These are phyloP conservation scores for Geranium brycei DNA, from an alignment of 345 rosid species.

Conservation along the genomic window DNA sequence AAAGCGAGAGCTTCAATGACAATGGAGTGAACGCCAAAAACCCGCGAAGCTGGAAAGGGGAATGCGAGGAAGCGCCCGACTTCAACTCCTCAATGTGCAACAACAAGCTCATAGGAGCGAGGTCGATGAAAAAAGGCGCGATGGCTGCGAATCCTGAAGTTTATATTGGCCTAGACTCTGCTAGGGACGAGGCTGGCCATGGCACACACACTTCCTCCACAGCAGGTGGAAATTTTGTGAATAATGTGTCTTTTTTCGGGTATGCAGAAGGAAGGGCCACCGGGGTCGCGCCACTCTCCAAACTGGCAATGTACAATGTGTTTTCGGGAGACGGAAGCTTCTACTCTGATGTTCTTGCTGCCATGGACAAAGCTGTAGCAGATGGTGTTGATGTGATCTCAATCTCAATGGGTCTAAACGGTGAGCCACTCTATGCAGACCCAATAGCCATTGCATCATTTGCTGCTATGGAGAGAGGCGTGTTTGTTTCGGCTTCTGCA, in stretches of 20 bases:
- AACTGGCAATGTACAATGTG: constrained; percentile 27
- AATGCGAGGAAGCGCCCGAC: constrained; percentile 9
- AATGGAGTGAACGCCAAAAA: constrained; percentile 15
- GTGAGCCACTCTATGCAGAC: too few species aligned
- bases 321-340: constrained; percentile 15
- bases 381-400: constrained; percentile 38
- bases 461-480: too few species aligned
- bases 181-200: constrained; percentile 26
- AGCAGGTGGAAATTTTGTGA: constrained; percentile 31
- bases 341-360: constrained; percentile 38
- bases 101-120: constrained; percentile 34
- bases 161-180: constrained; percentile 14
- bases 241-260: constrained; percentile 31
- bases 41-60: constrained; percentile 34
- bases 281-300: constrained; percentile 33
- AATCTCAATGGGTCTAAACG: constrained; percentile 21
- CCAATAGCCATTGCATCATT: too few species aligned
- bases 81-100: constrained; percentile 29
- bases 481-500: constrained; percentile 2
- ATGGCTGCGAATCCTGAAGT: constrained; percentile 21
- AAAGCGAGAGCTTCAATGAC: constrained; percentile 33
- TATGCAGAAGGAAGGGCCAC: constrained; percentile 23
- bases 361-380: constrained; percentile 33
- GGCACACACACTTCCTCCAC: constrained; percentile 41
- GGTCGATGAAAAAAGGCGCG: constrained; percentile 24